Evolutionary conservation across 225 moss, liverwort and hornwort species (phyloP), one percentile per base, ranked within the genome.

Genomic region (Pseudisothecium myosuroides): DNA sequence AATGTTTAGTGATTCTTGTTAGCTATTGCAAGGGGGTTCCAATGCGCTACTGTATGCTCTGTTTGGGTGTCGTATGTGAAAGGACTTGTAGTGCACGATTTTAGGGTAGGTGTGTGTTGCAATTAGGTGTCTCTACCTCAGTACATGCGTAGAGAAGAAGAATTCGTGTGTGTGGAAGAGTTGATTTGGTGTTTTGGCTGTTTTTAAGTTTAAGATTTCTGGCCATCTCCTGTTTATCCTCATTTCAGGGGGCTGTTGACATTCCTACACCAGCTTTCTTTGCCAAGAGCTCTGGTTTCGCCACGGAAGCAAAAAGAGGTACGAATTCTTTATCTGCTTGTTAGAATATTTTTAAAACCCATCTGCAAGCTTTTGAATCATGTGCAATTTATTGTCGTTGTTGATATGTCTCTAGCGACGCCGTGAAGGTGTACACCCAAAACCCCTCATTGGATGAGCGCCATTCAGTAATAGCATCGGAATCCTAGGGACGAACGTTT

Each of bases 281-380:
- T 55, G 73, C 36, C 43, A 77, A 41, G 66, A 90, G 86, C 69
- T 88, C 87, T 86, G 66, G 79, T 31, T 92, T 92, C 83, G 85
- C 87, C 59, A 81, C 90, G 41, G 91, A 92, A 73, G 68, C 92
- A 29, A 93, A 81, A 60, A 91, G 22, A 92, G 93, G 94, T 94
- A 71, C 45, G 49, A 41, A 9, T 60, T 75, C 22, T 36, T 78
- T 36, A 9, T 61, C 78, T 32, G 14, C 20, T 24, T 79, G 19
- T 41, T 63, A 31, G 52, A 59, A 73, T 34, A 3, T 5, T 77
- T 54, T 27, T 55, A 29, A 37, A 37, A 24, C 55, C 61, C 49
- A 68, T 86, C 50, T 37, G 62, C 22, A 49, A 69, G 77, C 23
- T 37, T 84, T 34, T 90, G 90, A 69, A 71, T 71, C 36, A 20